Base-by-base conservation (phyloP, 1,284 basidiomycete genomes). In the Melampsora medusae region DNA sequence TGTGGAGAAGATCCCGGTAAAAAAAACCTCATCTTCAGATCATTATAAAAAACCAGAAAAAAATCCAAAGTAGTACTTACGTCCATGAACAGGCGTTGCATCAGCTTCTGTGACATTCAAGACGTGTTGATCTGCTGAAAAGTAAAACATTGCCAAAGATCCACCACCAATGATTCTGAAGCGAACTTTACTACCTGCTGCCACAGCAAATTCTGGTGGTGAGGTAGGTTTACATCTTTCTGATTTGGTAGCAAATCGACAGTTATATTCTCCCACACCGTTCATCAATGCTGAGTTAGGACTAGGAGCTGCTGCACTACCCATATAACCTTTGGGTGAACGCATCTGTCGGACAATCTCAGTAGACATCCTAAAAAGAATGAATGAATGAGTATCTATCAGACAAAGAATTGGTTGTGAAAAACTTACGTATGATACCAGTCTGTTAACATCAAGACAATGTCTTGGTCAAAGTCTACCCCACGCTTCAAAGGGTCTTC, bases 141-240 rank as follows among this genome's bases (percentile, higher is more conserved):
- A 79, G 22, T 72, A 66, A 46, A 80, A 73, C 68, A 79, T 72
- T n/a, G 79, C 81, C 68, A 80, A 79, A 60, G 78, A 80, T 28
- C 87, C 87, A 0, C 85, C 81, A 65, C 86, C 85, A 77, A 88
- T 84, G 48, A 89, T 80, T 3, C 88, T 85, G 80, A 89, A 85
- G 7, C 88, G 85, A 77, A 35, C 78, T 80, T 17, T 79, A 74
- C 33, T 82, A 77, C 0, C 82, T 81, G 68, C 82, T 79, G 80
- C 81, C 80, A 59, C 67, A 78, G 79, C 80, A 79, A 25, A 67
- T 67, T 9, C 82, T 82, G 5, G 83, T 84, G 7, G 82, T 82
- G 7, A 81, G 77, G 78, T 81, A 19, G n/a, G 14, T 38, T 35
- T n/a, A 35, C 61, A 64, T 28, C 35, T 7, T 35, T 64, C 22